A percentile compares a stretch with the other conserved stretches of the same genome.
These are phyloP conservation scores for Suillus bovinus DNA, from an alignment of 768 basidiomycete species.

Conservation along the genomic window DNA sequence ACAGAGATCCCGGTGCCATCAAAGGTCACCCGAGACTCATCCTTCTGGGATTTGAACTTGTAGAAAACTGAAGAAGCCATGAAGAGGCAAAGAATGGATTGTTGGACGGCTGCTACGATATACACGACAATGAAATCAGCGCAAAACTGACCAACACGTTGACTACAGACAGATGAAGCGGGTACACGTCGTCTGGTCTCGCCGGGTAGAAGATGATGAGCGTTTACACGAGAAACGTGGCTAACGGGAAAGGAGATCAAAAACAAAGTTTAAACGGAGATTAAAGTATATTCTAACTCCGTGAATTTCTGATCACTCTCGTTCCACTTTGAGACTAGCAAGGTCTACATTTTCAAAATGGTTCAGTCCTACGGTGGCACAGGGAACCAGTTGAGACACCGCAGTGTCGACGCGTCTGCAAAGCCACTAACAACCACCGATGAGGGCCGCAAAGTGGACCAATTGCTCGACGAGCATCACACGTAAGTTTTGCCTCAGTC, in stretches of 20 bases:
- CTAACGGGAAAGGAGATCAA: conserved; percentile 10
- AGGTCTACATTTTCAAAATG: conserved; percentile 21
- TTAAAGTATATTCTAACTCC: conserved; percentile 12
- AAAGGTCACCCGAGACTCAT: conserved; percentile 94
- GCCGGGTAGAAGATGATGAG: conserved; percentile 1
- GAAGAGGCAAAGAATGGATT: conserved; percentile 18
- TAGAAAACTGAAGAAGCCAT: conserved; percentile 97
- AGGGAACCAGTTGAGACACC: conserved; percentile 30
- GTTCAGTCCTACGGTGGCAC: conserved; percentile 30
- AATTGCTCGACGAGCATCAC: conserved; percentile 69
- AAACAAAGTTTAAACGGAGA: conserved; percentile 22
- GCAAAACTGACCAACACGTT: conserved; percentile 22
- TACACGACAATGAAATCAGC: conserved; percentile 17
- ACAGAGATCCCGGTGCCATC: conserved; percentile 99
- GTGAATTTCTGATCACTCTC: conserved; percentile 5
- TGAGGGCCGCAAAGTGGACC: conserved; percentile 73
- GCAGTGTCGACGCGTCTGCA: conserved; percentile 19
- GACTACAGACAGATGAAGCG: conserved; percentile 19
- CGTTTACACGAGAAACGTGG: conserved; percentile 7
- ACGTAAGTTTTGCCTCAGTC: conserved; percentile 38
- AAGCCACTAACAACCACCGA: conserved; percentile 49
- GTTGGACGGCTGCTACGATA: conserved; percentile 15
- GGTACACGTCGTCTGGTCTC: conserved; percentile 17
- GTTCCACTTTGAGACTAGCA: conserved; percentile 14
- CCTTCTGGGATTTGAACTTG: conserved; percentile 93